Evolutionary conservation across 2,329 filamentous ascomycete genomes (phyloP).

Genomic region (Ophiostoma triangulosporum): DNA sequence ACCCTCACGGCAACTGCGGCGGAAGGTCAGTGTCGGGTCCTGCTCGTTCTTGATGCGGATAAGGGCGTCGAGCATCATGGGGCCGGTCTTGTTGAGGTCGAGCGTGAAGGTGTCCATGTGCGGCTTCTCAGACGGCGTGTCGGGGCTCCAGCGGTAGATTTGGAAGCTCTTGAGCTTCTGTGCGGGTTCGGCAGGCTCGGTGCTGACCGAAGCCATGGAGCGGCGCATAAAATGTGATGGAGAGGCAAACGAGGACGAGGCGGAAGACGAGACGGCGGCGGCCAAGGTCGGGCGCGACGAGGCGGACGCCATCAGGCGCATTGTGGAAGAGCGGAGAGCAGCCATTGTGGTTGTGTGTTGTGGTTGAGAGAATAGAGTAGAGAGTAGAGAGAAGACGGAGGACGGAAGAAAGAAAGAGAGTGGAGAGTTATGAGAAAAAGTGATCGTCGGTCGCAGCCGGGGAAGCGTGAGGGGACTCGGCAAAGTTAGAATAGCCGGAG

Average conservation of each 20-base stretch:
- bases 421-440: not conserved
- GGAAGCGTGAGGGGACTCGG: not conserved
- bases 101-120: constrained; percentile 89
- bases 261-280: not conserved
- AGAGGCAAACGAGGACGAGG: constrained; percentile 23
- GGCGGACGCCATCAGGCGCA: constrained; percentile 32
- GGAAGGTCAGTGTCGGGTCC: constrained; percentile 91
- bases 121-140: constrained; percentile 83
- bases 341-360: constrained; percentile 30
- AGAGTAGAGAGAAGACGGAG: not conserved
- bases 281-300: constrained; percentile 9
- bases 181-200: constrained; percentile 33
- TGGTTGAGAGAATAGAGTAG: not conserved
- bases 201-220: constrained; percentile 39
- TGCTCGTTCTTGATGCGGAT: constrained; percentile 99
- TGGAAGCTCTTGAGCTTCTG: constrained; percentile 85
- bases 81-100: constrained; percentile 96
- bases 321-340: constrained; percentile 45
- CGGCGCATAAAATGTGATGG: constrained; percentile 25
- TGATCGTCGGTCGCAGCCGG: not conserved
- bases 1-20: constrained; percentile 90
- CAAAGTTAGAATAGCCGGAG: not conserved
- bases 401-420: not conserved
- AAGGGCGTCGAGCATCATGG: constrained; percentile 94
- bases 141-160: constrained; percentile 98